Conservation (phyloP, 495 filamentous ascomycete genomes). For the Trichoderma parareesei region DNA sequence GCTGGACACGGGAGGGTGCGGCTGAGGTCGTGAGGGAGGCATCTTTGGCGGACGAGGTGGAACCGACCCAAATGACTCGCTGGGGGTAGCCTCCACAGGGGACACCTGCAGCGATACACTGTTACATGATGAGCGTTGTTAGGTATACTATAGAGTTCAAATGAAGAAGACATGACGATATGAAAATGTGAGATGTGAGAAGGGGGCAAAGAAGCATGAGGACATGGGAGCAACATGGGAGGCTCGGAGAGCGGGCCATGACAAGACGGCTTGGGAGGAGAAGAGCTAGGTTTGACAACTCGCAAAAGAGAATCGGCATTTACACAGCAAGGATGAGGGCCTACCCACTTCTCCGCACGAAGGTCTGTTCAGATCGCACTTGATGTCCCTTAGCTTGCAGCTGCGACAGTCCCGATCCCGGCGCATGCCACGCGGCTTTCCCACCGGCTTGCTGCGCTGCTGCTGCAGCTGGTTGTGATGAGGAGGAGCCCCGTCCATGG, state of each 20-base stretch:
- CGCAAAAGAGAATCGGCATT: not conserved
- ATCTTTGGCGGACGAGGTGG: not conserved
- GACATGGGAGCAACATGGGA: too few relatives aligned
- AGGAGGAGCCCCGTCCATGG: not conserved
- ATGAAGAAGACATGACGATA: too few relatives aligned
- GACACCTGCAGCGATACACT: constrained; percentile 20
- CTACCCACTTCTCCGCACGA: constrained; percentile 18
- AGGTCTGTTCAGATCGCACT: constrained; percentile 30
- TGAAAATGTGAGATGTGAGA: too few relatives aligned
- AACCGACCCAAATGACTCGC: constrained; percentile 27
- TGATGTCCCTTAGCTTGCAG: constrained; percentile 24
- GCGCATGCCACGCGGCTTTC: constrained; percentile 29
- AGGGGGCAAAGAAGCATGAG: too few relatives aligned
- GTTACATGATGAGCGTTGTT: not conserved
- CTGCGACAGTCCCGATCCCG: constrained; percentile 28
- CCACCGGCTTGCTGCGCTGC: constrained; percentile 7
- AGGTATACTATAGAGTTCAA: too few relatives aligned
- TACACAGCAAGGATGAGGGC: not conserved
- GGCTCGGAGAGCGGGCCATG: too few relatives aligned
- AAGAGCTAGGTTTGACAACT: not conserved
- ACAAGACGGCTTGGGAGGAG: not conserved
- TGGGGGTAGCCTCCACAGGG: constrained; percentile 25
- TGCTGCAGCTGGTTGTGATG: constrained; percentile 1
- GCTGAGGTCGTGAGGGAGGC: not conserved
- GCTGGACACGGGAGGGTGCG: not conserved